Base-by-base conservation (phyloP, 140 eudicot species). In the Senecio squalidus region DNA sequence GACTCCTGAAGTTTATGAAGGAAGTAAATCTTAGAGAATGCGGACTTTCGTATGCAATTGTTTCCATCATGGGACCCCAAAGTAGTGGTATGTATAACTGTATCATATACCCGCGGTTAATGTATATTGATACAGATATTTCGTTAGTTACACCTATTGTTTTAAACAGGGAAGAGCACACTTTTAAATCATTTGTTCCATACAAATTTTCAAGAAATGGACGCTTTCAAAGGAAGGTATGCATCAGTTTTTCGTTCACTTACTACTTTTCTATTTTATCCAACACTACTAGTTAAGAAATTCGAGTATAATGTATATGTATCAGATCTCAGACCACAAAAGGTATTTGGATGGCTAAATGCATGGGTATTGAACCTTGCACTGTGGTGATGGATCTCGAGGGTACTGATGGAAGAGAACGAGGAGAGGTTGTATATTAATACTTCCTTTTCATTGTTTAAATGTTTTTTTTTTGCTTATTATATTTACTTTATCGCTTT, bases 21-120 rank as follows among this genome's bases (percentile, higher is more conserved):
- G 83, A 77, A 73, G 96, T 92, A 31, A 87, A 80, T 58, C 81
- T 92, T 50, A 47, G 79, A 0, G 98, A 92, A 75, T 92, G 96
- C 21, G 98, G 98, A 44, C 96, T 92, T 75, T 92, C 98, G 25
- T 92, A 92, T 57, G 95, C 96, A 3, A 78, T 92, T 67, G 98
- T 87, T 48, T 85, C 98, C 77, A 92, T 92, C 67, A 87, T 92
- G 98, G 98, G 98, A 14, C 98, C 98, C 24, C 98, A 92, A 66
- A 92, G 98, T 48, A 92, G 98, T 74, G 98, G 98, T 92, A 84
- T 57, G 72, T 44, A 15, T 28, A 21, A 41, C 29, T 43, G 34
- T 31, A 31, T 31, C n/a, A n/a, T n/a, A n/a, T n/a, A n/a, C n/a
- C n/a, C n/a, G n/a, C n/a, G n/a, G n/a, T n/a, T n/a, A n/a, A n/a